Percentiles rank a stretch among this genome's conserved stretches.
These are phyloP conservation scores for Ogataea dorogensis DNA, from an alignment of 805 yeast species.

Conservation along the genomic window DNA sequence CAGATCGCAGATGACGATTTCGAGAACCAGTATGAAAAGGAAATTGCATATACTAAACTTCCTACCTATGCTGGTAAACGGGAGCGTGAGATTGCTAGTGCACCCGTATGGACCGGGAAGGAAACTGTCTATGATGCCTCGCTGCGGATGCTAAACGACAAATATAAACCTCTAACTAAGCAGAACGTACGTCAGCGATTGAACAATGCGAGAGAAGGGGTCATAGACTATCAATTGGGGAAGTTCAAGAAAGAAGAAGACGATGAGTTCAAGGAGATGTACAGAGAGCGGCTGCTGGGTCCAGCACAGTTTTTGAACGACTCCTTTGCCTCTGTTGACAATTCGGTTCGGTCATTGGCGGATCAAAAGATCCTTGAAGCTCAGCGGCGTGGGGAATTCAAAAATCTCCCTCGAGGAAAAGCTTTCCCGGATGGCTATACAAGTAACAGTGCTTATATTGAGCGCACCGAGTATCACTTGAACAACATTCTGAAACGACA, in stretches of 20 bases:
- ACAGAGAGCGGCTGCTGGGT: constrained; percentile 62
- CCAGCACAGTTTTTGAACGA: constrained; percentile 48
- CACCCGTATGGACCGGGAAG: constrained; percentile 59
- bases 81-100: constrained; percentile 46
- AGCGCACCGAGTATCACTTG: constrained; percentile 71
- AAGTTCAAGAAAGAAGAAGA: constrained; percentile 29
- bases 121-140: constrained; percentile 48
- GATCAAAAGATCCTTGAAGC: constrained; percentile 77
- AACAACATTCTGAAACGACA: constrained; percentile 75
- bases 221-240: constrained; percentile 58
- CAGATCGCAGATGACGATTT: constrained; percentile 35
- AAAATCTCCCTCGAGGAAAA: constrained; percentile 61
- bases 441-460: constrained; percentile 54
- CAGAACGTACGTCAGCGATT: constrained; percentile 40
- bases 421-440: constrained; percentile 43
- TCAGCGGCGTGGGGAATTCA: constrained; percentile 65
- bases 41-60: constrained; percentile 40
- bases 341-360: constrained; percentile 63
- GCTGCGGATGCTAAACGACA: constrained; percentile 56
- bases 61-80: constrained; percentile 46
- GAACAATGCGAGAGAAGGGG: constrained; percentile 59
- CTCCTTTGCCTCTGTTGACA: constrained; percentile 44
- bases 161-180: constrained; percentile 38
- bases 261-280: constrained; percentile 55
- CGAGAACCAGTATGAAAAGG: constrained; percentile 38